These are phyloP conservation scores for Cinnamomum micranthum DNA, from an alignment of 164 flowering plant genomes.

Conservation along the genomic window DNA sequence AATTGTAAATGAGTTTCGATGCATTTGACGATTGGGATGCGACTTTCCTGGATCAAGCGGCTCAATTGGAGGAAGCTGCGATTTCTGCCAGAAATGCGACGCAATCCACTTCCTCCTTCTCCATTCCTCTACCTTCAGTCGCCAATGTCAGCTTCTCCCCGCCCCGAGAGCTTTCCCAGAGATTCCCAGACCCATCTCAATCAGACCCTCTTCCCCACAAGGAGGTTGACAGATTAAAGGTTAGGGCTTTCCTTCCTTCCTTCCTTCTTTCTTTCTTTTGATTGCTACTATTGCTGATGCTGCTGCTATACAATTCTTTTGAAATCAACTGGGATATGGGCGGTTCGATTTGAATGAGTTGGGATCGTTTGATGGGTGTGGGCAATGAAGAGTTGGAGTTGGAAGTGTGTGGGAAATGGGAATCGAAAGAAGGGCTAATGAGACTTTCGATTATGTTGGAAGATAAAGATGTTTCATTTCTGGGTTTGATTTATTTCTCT, in stretches of 20 bases:
- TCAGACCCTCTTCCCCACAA: neutral
- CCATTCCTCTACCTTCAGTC: neutral
- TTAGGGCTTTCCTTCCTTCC: conserved; percentile 3
- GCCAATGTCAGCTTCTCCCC: conserved; percentile 18
- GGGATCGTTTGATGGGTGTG: too few relatives aligned
- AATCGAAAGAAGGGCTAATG: too few relatives aligned
- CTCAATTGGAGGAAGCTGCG: conserved; percentile 18
- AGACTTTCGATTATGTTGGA: too few relatives aligned
- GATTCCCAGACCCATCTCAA: neutral
- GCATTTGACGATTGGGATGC: conserved; percentile 22
- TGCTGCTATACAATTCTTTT: too few relatives aligned
- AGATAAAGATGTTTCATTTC: too few relatives aligned
- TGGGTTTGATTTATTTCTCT: too few relatives aligned
- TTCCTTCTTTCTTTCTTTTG: neutral
- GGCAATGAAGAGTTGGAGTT: too few relatives aligned
- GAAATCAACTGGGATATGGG: too few relatives aligned
- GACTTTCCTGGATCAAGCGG: conserved; percentile 21
- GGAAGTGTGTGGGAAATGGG: too few relatives aligned
- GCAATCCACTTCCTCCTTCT: neutral
- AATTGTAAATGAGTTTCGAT: conserved; percentile 20
- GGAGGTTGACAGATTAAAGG: conserved; percentile 22
- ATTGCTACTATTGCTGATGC: too few relatives aligned
- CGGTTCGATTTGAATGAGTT: too few relatives aligned
- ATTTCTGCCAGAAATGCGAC: conserved; percentile 17
- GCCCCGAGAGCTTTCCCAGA: conserved; percentile 26